phyloP scores from a whole-genome alignment of 176 grass and related monocot genomes.

The Triticum aestivum region DNA sequence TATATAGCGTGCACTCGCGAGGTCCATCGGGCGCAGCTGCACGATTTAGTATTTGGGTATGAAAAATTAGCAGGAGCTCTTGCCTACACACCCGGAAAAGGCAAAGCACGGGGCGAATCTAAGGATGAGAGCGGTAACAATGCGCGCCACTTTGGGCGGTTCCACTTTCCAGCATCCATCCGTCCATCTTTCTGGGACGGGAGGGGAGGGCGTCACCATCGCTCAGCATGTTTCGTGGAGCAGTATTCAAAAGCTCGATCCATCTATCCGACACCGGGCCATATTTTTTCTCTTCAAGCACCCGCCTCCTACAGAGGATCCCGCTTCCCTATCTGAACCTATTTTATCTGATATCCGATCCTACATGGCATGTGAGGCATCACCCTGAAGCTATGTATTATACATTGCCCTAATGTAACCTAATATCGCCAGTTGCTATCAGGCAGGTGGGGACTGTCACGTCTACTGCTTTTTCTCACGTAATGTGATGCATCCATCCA shows the following conservation, averaged over 20 bases:
- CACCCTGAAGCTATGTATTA: too few species aligned
- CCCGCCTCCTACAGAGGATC: too few species aligned
- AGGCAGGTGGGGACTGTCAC: conserved; percentile 8
- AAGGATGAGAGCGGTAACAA: background rate
- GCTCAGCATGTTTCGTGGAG: background rate
- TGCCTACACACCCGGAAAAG: background rate
- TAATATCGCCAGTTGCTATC: conserved; percentile 46
- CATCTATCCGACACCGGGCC: too few species aligned
- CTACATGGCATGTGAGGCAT: too few species aligned
- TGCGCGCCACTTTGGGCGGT: background rate
- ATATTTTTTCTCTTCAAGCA: too few species aligned
- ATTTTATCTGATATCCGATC: too few species aligned
- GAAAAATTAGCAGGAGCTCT: too few species aligned
- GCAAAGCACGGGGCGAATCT: background rate
- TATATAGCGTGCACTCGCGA: too few species aligned
- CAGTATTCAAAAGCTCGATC: background rate
- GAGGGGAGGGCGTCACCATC: background rate
- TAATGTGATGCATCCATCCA: background rate
- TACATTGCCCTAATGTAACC: background rate
- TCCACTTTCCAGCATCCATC: background rate
- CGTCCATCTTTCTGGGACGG: too few species aligned
- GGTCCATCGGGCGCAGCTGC: too few species aligned
- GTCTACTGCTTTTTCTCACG: background rate
- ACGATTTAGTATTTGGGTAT: too few species aligned
- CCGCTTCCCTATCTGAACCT: too few species aligned